Conservation (phyloP, 371 early-diverging fungal genomes). For the Mortierella sp. region DNA sequence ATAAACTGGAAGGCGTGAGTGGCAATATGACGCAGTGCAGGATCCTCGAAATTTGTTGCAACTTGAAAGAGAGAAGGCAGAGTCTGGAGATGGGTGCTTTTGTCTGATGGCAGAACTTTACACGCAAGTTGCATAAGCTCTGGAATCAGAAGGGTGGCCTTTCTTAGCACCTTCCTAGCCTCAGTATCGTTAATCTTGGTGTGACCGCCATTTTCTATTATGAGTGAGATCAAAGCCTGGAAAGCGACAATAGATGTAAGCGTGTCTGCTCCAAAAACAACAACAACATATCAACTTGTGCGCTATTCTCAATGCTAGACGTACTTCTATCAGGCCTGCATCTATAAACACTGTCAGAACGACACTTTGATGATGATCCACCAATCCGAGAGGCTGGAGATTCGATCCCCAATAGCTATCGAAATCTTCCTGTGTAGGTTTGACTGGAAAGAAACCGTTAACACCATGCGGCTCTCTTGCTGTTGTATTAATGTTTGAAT, state of each 20-base stretch:
- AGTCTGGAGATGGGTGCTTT: slow-evolving; percentile 59
- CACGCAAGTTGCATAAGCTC: slow-evolving; percentile 83
- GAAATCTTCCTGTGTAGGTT: slow-evolving; percentile 40
- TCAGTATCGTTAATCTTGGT: slow-evolving; percentile 20
- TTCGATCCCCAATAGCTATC: slow-evolving; percentile 43
- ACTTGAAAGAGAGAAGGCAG: slow-evolving; percentile 81
- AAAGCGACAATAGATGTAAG: not conserved
- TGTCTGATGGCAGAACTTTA: slow-evolving; percentile 68
- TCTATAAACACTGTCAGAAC: slow-evolving; percentile 84
- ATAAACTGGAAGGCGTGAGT: slow-evolving; percentile 82
- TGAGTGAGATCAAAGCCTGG: slow-evolving; percentile 63
- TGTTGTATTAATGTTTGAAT: not conserved
- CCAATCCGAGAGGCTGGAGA: slow-evolving; percentile 63
- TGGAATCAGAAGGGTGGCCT: slow-evolving; percentile 79
- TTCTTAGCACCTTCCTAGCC: slow-evolving; percentile 53
- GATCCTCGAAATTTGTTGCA: slow-evolving; percentile 84
- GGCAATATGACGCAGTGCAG: slow-evolving; percentile 80
- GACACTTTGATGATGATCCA: slow-evolving; percentile 80
- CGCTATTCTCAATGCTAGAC: not conserved
- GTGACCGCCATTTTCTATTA: slow-evolving; percentile 43
- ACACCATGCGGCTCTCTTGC: not conserved
- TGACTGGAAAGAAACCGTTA: slow-evolving; percentile 19
- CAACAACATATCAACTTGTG: not conserved
- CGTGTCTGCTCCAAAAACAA: not conserved
- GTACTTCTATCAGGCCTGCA: slow-evolving; percentile 83